Percentiles rank a stretch among this genome's conserved stretches.
Evolutionary conservation across 768 basidiomycete species (phyloP).

Genomic region (Leccinum obscurum): DNA sequence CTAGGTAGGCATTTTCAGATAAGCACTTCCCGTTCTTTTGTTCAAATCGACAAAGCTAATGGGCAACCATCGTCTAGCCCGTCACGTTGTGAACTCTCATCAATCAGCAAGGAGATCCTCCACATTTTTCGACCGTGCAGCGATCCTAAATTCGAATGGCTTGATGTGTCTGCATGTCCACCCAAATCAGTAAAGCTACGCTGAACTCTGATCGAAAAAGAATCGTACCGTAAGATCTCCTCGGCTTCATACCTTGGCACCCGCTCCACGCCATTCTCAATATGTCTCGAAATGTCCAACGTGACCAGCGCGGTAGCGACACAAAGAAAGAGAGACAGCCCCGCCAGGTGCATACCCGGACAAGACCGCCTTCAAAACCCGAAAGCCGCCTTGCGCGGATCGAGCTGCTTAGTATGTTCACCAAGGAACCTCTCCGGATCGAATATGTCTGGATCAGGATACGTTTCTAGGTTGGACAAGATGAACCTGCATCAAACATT

Average conservation of each 20-base stretch:
- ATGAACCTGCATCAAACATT: slow-evolving; percentile 6
- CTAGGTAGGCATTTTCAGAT: too few species aligned
- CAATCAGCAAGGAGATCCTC: background rate
- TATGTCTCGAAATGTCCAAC: slow-evolving; percentile 5
- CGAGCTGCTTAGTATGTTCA: slow-evolving; percentile 2
- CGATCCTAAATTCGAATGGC: background rate
- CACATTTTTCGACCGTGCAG: background rate
- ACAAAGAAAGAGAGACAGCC: slow-evolving; percentile 9
- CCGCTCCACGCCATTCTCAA: slow-evolving; percentile 1
- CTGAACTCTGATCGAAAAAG: background rate
- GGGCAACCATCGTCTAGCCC: too few species aligned
- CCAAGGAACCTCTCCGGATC: slow-evolving; percentile 17
- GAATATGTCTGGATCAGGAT: slow-evolving; percentile 13
- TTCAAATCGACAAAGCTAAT: too few species aligned
- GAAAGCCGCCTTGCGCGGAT: slow-evolving; percentile 12
- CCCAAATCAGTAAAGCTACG: background rate
- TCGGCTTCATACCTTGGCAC: slow-evolving; percentile 2
- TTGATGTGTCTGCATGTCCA: background rate
- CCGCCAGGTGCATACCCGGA: slow-evolving; percentile 6
- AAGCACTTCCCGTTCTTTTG: too few species aligned
- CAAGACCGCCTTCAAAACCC: slow-evolving; percentile 15
- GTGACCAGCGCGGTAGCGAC: slow-evolving; percentile 8
- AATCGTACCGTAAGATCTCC: background rate
- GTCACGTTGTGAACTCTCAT: background rate
- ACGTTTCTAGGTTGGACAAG: slow-evolving; percentile 1